A percentile compares a stretch with the other conserved stretches of the same genome.
Evolutionary conservation across 1,139 yeast species (phyloP).

Genomic region (Geotrichum bryndzae): DNA sequence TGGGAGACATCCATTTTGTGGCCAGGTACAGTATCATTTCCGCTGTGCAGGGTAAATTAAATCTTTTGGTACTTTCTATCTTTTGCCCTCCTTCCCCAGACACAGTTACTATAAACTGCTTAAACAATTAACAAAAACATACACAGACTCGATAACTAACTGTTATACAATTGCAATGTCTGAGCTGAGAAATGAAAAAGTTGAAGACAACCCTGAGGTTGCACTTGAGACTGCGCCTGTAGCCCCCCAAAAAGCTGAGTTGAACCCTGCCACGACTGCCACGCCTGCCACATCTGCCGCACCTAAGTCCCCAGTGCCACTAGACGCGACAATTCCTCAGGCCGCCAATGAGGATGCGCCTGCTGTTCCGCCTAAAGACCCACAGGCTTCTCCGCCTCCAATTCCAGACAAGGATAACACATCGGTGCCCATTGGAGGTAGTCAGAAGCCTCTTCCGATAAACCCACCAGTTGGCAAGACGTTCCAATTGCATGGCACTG

Average conservation of each 20-base stretch:
- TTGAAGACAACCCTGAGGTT: neutral
- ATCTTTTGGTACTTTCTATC: neutral
- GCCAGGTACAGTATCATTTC: neutral
- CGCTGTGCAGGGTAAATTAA: neutral
- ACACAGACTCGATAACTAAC: neutral
- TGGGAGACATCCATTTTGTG: neutral
- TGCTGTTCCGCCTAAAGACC: neutral
- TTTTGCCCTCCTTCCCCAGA: neutral
- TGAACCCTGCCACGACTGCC: neutral
- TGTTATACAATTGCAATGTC: neutral
- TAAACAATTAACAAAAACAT: neutral
- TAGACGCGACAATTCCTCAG: neutral
- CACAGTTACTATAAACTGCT: neutral
- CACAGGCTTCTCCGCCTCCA: neutral
- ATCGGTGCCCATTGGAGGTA: neutral
- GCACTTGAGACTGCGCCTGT: neutral
- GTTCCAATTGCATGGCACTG: conserved; percentile 11
- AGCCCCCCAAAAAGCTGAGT: neutral
- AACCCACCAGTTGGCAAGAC: conserved; percentile 13
- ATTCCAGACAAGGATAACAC: neutral
- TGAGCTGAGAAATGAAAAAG: neutral
- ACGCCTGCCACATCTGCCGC: neutral
- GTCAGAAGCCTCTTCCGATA: neutral
- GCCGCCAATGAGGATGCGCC: neutral
- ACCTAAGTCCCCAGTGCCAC: neutral